Evolutionary conservation across 129 eudicot species (phyloP).

Genomic region (Arctium lappa): DNA sequence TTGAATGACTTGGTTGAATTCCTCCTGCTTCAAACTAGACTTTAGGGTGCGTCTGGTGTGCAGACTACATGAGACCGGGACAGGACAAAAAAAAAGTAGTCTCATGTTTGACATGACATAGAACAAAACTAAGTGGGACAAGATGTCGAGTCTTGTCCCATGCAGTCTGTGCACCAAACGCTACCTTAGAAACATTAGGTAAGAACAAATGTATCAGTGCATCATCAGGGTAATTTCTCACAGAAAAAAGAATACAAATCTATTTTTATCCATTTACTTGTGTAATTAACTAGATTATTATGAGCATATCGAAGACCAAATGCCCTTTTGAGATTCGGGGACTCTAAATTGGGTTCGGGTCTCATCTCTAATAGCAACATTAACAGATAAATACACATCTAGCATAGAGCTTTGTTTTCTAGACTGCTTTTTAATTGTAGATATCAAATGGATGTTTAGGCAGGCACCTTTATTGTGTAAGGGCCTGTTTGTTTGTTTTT

Average conservation of each 20-base stretch:
- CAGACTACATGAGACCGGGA: no score
- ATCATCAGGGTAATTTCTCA: not conserved
- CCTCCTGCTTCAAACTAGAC: conserved; percentile 1
- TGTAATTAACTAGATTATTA: not conserved
- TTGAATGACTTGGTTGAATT: conserved; percentile 26
- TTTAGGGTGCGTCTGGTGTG: not conserved
- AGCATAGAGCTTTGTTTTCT: not conserved
- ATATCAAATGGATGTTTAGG: not conserved
- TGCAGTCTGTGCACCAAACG: not conserved
- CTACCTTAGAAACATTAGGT: not conserved
- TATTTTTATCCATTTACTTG: not conserved
- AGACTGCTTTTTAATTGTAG: not conserved
- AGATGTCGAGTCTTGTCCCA: not conserved
- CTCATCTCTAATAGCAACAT: not conserved
- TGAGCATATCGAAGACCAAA: not conserved
- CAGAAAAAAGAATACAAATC: not conserved
- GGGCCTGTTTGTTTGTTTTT: not conserved
- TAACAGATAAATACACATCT: not conserved
- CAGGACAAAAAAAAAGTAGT: no score
- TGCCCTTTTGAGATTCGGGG: not conserved
- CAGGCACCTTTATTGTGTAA: conserved; percentile 12
- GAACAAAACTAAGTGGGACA: not conserved
- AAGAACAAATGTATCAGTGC: not conserved
- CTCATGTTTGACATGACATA: not conserved
- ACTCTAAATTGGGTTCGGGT: not conserved